Percentiles rank a stretch among this genome's conserved stretches.
phyloP scores from a whole-genome alignment of 2,329 filamentous ascomycete species.

The Fusarium lateritium region DNA sequence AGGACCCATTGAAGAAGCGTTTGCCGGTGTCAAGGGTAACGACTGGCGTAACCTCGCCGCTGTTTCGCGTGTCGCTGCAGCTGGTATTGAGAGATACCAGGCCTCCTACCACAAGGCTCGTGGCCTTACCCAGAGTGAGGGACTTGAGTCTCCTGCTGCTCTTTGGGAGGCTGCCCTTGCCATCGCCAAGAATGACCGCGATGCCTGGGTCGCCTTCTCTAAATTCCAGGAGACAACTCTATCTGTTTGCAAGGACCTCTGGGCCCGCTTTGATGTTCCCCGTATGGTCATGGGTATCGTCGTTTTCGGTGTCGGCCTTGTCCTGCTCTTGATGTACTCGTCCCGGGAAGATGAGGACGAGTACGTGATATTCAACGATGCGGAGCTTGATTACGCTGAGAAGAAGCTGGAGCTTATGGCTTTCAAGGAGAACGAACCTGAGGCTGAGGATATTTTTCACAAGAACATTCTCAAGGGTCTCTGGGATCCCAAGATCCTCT shows the following conservation, averaged over 20 bases:
- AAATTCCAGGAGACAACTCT: conserved; percentile 86
- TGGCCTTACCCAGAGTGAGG: conserved; percentile 74
- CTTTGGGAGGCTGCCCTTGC: conserved; percentile 66
- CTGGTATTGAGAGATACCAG: conserved; percentile 92
- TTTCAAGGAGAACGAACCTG: conserved; percentile 56
- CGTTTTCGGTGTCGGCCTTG: conserved; percentile 77
- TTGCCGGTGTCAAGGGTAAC: conserved; percentile 77
- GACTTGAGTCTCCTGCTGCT: conserved; percentile 54
- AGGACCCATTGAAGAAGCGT: conserved; percentile 93
- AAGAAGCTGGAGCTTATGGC: conserved; percentile 67
- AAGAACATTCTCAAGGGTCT: conserved; percentile 54
- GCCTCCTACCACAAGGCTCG: conserved; percentile 82
- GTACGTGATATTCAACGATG: conserved; percentile 67
- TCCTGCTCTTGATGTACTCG: conserved; percentile 81
- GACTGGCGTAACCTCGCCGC: conserved; percentile 83
- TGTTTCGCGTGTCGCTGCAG: conserved; percentile 82
- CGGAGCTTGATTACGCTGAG: conserved; percentile 72
- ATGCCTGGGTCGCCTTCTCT: conserved; percentile 72
- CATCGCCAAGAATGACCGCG: conserved; percentile 57
- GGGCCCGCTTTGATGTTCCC: conserved; percentile 91
- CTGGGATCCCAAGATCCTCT: conserved; percentile 54
- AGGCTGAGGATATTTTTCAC: conserved; percentile 58
- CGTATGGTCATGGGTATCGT: conserved; percentile 87
- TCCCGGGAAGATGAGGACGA: conserved; percentile 70
- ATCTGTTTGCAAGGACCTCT: conserved; percentile 83